Evolutionary conservation across 2,329 filamentous ascomycete genomes (phyloP).

Genomic region (Phyllosticta citribraziliensis): DNA sequence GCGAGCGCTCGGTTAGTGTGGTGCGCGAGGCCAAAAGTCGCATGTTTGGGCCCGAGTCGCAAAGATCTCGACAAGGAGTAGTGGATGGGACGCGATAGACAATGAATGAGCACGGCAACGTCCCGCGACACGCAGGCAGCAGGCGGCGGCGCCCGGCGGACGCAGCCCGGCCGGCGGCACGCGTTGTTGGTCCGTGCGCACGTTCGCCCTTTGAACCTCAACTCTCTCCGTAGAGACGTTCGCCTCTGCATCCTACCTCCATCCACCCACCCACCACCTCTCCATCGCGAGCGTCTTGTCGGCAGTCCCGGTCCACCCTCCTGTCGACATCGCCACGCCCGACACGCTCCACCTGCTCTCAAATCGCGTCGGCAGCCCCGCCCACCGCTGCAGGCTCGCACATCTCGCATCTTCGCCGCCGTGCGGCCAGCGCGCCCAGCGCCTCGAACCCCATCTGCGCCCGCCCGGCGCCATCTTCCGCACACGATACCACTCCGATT

Average conservation of each 20-base stretch:
- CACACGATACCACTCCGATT: not conserved
- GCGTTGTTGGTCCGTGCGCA: not conserved
- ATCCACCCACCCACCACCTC: slow-evolving; percentile 18
- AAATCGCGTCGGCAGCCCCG: slow-evolving; percentile 6
- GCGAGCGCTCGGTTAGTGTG: not conserved
- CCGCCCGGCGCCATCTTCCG: slow-evolving; percentile 1
- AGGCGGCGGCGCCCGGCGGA: not conserved
- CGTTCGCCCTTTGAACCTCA: slow-evolving; percentile 3
- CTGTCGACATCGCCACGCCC: slow-evolving; percentile 18
- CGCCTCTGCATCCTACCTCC: not conserved
- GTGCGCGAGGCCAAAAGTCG: not conserved
- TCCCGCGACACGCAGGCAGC: not conserved
- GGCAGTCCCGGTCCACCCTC: slow-evolving; percentile 18
- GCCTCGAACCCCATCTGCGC: slow-evolving; percentile 17
- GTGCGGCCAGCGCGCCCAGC: slow-evolving; percentile 21
- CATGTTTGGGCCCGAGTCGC: not conserved
- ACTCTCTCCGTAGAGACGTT: not conserved
- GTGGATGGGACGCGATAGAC: not conserved
- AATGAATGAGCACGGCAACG: not conserved
- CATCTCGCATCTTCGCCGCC: slow-evolving; percentile 15
- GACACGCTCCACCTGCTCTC: slow-evolving; percentile 9
- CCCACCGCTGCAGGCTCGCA: slow-evolving; percentile 14
- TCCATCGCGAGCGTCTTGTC: slow-evolving; percentile 24
- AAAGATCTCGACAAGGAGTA: not conserved
- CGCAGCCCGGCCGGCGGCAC: not conserved